Percentiles rank a stretch among this genome's conserved stretches.
phyloP scores from a whole-genome alignment of 75 land plant species.

The Larix kaempferi region DNA sequence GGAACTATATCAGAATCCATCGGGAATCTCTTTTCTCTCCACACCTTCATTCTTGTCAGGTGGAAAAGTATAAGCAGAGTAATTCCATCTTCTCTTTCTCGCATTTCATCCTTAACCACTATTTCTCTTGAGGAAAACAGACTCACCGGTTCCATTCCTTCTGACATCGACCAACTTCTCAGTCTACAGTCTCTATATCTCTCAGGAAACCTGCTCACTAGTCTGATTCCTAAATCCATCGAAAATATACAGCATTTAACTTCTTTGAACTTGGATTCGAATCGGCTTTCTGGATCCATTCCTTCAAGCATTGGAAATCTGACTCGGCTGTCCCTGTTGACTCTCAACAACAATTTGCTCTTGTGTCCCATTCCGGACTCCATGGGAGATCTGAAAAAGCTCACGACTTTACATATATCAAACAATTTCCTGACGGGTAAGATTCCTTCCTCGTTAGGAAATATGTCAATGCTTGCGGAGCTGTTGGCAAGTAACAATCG shows the following conservation, averaged over 20 bases:
- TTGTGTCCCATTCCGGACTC: background rate
- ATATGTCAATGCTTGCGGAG: background rate
- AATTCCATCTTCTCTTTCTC: constrained; percentile 1
- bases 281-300: background rate
- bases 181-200: background rate
- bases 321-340: background rate
- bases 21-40: constrained; percentile 13
- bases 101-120: constrained; percentile 5
- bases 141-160: constrained; percentile 7
- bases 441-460: constrained; percentile 12
- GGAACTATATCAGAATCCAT: constrained; percentile 10
- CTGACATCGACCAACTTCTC: too few species aligned
- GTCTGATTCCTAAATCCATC: background rate
- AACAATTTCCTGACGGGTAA: constrained; percentile 24
- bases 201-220: background rate
- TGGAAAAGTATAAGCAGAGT: background rate
- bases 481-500: background rate
- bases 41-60: background rate
- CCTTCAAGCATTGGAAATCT: background rate
- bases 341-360: background rate
- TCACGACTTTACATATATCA: background rate
- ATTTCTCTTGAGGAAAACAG: constrained; percentile 1
- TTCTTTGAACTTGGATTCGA: background rate
- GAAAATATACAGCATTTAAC: background rate
- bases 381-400: background rate